Evolutionary conservation across 73 alveolate genomes (phyloP), one percentile per base, ranked within the genome.

Genomic region (Urostyla sp.): DNA sequence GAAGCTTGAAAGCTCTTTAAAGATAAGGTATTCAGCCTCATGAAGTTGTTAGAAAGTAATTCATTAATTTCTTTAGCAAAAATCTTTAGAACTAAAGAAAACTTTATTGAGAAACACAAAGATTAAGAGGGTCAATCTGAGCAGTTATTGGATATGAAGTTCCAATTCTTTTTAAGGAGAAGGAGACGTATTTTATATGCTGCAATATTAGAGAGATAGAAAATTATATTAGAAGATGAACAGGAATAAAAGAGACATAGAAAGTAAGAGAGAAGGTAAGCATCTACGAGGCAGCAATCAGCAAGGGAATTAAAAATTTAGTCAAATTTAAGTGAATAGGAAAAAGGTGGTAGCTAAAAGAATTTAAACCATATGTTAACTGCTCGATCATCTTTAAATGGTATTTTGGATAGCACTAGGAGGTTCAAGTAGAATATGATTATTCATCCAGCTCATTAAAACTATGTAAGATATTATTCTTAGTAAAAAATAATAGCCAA

Each of bases 131-230:
- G 13, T 21, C 3, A 58, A 18, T 7, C 75, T 13, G 24, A 58
- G 23, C 16, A 34, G 3, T 35, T 58, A 5, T 16, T 7, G 1
- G 37, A 58, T 58, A 58, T 58, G 75, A 58, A 58, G 35, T 16
- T 7, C 7, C 18, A 58, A 31, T 63, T 63, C 30, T 63, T 63
- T 37, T 38, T 20, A 43, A 36, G 79, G 27, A 63, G 79, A 28
- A 38, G 35, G 4, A 40, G 35, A 23, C 44, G 79, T 57, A 16
- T 63, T 6, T n/a, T 18, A 43, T 8, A 38, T 43, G n/a, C n/a
- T n/a, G 79, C 79, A 1, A 1, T 16, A 8, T 15, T 43, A 6
- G 61, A 63, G 43, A 63, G 79, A 43, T 45, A 63, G 7, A 38
- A 38, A 63, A 38, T 63, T 8, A 40, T 63, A 3, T 2, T 43